Base-by-base conservation (phyloP, 495 filamentous ascomycete genomes). In the Tirmania nivea region DNA sequence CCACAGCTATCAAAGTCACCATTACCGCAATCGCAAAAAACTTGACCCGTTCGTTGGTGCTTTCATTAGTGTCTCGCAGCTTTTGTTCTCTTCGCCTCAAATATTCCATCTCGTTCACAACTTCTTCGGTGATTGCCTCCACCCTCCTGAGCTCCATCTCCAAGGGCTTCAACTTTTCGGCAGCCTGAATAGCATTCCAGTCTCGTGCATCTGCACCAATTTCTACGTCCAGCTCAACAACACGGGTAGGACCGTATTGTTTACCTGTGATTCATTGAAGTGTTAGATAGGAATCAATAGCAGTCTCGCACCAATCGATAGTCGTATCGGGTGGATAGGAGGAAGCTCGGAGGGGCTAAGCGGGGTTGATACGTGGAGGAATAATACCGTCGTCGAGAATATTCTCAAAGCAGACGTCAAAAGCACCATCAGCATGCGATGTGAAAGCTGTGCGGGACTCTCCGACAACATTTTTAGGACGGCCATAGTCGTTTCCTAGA, bases 351-450 rank as follows among this genome's bases (percentile, higher is more conserved):
- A 10, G 10, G 10, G 35, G 25, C n/a, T 17, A 37, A 50, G 52
- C 11, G n/a, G 3, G 12, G 12, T 4, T 37, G 51, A 5, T n/a
- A 45, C 51, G 52, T 53, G 51, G 36, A 31, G 37, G 48, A 16
- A n/a, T 10, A 14, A 51, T 37, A 42, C 87, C 69, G 56, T 72
- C 71, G 8, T 72, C 71, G 53, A 93, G 73, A 59, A 78, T 68
- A 69, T 97, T 97, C 67, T 94, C 86, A 62, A 96, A 88, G 74
- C 90, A 97, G 51, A 97, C 88, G 61, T 97, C 90, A 63, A 97
- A 97, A 9, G 86, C 83, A 34, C 85, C 80, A 69, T 97, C 89
- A 14, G 82, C 84, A 56, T 88, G 83, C n/a, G 87, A 83, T 36
- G 90, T 96, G 65, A 97, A 97, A 34, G 90, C 84, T 73, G 83